Evolutionary conservation across 495 filamentous ascomycete species (phyloP).

Genomic region (Rhizodiscina lignyota): DNA sequence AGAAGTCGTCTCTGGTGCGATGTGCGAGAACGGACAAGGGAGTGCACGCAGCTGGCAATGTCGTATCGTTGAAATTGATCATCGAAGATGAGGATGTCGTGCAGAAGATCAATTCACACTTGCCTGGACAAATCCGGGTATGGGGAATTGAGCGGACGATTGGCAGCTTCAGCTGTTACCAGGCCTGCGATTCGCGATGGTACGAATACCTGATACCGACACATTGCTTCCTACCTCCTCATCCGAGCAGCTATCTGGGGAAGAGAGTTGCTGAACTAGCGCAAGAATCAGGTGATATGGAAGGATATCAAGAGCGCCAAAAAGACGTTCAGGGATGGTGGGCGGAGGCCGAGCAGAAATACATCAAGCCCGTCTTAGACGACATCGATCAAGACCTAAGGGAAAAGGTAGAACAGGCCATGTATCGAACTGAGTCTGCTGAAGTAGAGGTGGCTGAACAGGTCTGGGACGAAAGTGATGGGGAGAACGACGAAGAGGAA

Average conservation of each 20-base stretch:
- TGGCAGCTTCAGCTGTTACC: constrained; percentile 78
- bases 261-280: constrained; percentile 58
- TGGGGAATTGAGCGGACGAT: constrained; percentile 82
- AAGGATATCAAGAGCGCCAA: constrained; percentile 49
- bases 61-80: constrained; percentile 90
- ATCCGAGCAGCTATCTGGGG: constrained; percentile 70
- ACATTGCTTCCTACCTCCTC: constrained; percentile 78
- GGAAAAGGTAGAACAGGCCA: constrained; percentile 22
- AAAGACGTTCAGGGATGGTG: constrained; percentile 67
- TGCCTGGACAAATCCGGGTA: constrained; percentile 76
- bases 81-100: constrained; percentile 79
- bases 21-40: constrained; percentile 96
- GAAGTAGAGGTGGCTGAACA: constrained; percentile 5
- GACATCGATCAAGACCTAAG: constrained; percentile 27
- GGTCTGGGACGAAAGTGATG: not conserved
- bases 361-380: constrained; percentile 58
- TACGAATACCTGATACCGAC: constrained; percentile 95
- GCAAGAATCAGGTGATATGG: constrained; percentile 50
- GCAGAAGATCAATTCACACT: constrained; percentile 70
- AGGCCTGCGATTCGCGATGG: constrained; percentile 79
- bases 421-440: constrained; percentile 26
- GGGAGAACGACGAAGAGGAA: not conserved
- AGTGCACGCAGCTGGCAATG: constrained; percentile 91
- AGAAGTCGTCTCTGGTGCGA: constrained; percentile 84
- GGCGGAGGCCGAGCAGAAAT: constrained; percentile 57